Evolutionary conservation across 2,329 filamentous ascomycete genomes (phyloP).

Genomic region (Ophiocordyceps camponoti-leonardi): DNA sequence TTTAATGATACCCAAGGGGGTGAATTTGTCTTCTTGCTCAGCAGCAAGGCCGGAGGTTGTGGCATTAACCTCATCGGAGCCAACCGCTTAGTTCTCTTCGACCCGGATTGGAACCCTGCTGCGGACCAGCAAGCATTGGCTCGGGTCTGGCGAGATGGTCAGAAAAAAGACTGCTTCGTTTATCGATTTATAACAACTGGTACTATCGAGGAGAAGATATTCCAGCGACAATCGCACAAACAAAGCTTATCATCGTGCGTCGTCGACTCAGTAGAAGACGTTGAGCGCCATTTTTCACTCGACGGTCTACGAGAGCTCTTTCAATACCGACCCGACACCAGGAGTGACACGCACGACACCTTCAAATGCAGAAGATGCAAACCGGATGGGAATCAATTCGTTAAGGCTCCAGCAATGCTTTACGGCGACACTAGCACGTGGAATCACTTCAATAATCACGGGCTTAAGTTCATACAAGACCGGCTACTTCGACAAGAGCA

Average conservation of each 20-base stretch:
- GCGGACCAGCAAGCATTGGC: slow-evolving; percentile 94
- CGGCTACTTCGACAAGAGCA: slow-evolving; percentile 75
- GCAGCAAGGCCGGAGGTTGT: slow-evolving; percentile 90
- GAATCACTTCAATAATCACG: slow-evolving; percentile 88
- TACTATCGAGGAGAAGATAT: slow-evolving; percentile 98
- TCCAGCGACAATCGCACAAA: slow-evolving; percentile 96
- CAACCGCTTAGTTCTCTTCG: slow-evolving; percentile 88
- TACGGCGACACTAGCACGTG: slow-evolving; percentile 98
- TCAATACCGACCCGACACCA: slow-evolving; percentile 72
- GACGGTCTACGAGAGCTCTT: slow-evolving; percentile 87
- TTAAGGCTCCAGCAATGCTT: slow-evolving; percentile 87
- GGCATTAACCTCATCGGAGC: slow-evolving; percentile 91
- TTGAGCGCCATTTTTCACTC: slow-evolving; percentile 88
- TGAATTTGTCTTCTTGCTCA: slow-evolving; percentile 92
- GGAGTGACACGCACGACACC: slow-evolving; percentile 90
- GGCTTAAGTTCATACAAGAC: slow-evolving; percentile 73
- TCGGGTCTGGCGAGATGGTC: slow-evolving; percentile 94
- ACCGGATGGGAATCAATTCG: slow-evolving; percentile 66
- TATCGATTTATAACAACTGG: slow-evolving; percentile 98
- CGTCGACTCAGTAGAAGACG: slow-evolving; percentile 90
- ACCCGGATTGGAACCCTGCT: slow-evolving; percentile 95
- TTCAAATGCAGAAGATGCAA: slow-evolving; percentile 97
- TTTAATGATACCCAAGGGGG: slow-evolving; percentile 86
- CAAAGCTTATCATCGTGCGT: slow-evolving; percentile 92
- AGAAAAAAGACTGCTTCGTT: slow-evolving; percentile 98